Evolutionary conservation across 352 stramenopile species (phyloP).

Genomic region (Globisporangium irregulare): DNA sequence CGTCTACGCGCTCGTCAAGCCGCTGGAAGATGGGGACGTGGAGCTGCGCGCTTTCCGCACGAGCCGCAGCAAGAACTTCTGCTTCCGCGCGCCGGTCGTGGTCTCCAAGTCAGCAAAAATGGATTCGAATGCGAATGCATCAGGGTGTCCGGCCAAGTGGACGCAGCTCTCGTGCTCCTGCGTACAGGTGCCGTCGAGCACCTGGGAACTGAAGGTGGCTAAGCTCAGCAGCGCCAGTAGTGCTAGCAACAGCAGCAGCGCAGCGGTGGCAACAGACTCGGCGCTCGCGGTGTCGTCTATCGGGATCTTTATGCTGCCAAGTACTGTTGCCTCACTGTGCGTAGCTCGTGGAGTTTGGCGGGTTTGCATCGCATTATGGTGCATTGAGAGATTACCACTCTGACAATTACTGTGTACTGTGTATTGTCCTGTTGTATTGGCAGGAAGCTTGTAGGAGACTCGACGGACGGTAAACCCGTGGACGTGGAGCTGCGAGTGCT

Average conservation of each 20-base stretch:
- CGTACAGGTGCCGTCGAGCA: not conserved
- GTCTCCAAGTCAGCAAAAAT: not conserved
- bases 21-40: not conserved
- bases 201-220: not conserved
- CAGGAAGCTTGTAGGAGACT: not conserved
- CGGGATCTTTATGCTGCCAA: conserved; percentile 1
- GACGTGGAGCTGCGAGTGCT: not conserved
- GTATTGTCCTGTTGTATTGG: not conserved
- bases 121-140: not conserved
- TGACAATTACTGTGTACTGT: not conserved
- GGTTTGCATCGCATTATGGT: not conserved
- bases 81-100: conserved; percentile 5
- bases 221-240: not conserved
- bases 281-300: not conserved
- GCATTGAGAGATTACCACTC: not conserved
- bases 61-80: conserved; percentile 2
- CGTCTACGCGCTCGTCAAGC: conserved; percentile 9
- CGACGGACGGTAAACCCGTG: not conserved
- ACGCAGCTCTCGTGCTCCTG: conserved; percentile 9
- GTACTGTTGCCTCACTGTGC: not conserved
- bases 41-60: conserved; percentile 11
- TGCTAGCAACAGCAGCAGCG: not conserved
- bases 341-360: not conserved
- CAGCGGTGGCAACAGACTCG: not conserved
- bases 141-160: conserved; percentile 6